Evolutionary conservation across 768 basidiomycete genomes (phyloP), one percentile per base, ranked within the genome.

Genomic region (Boletus tylopilopsis): DNA sequence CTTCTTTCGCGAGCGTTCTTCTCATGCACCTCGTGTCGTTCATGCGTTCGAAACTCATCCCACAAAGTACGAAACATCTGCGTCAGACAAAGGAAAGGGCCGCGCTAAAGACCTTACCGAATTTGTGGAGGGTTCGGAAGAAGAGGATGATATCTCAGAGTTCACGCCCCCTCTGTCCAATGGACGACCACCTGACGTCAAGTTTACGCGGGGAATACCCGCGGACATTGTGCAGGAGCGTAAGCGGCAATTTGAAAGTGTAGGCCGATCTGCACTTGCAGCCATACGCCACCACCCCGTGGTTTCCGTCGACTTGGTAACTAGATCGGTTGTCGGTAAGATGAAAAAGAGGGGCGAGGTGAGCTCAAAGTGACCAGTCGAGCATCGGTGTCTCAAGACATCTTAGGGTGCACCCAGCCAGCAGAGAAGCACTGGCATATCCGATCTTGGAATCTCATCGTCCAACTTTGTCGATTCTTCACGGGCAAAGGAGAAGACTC

Each of bases 391-490:
- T 52, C 52, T 55, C 42, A 58, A 33, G 9, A n/a, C 4, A 7
- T 24, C 11, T 23, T 49, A 66, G 62, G 32, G 15, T 32, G 15
- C 13, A 25, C 6, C 10, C n/a, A 29, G 7, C 3, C 12, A 25
- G 18, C 52, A 42, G 37, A 41, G 40, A 35, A 19, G 29, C 34
- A 45, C 35, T 10, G 22, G 22, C 6, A 2, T 18, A 0, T 21
- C 25, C n/a, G 68, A 70, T 49, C 37, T 70, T 12, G 59, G 54
- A 34, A 68, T 61, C 10, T 70, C 64, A 15, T 64, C 67, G 2
- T 64, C 67, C 25, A 47, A 53, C 18, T 55, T 70, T 23, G 7
- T 42, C 19, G 57, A 67, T 38, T 49, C 63, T 25, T 0, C 29
- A 13, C 58, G 50, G 6, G 49, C 48, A 36, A 56, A 27, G 30